A percentile compares a stretch with the other conserved stretches of the same genome.
Evolutionary conservation across 1,139 yeast species (phyloP).

Genomic region (Saccharomyces hybrid): DNA sequence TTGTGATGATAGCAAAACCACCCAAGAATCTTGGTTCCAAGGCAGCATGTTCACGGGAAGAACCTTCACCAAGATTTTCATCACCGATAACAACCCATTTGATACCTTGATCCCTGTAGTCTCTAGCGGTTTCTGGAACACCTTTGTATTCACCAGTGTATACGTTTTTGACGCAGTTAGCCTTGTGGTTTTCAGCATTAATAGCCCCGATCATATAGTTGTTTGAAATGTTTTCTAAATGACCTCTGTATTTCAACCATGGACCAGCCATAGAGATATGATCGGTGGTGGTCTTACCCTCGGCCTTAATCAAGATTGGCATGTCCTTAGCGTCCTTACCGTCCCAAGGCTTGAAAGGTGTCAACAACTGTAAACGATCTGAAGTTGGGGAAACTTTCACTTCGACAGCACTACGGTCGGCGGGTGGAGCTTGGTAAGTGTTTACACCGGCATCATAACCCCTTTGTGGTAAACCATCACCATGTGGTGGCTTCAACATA

Average conservation of each 20-base stretch:
- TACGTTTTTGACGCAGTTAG: conserved; percentile 82
- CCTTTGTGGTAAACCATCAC: conserved; percentile 84
- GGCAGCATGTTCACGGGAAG: conserved; percentile 99
- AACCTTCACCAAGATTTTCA: conserved; percentile 99
- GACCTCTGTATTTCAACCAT: conserved; percentile 99
- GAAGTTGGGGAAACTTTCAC: conserved; percentile 82
- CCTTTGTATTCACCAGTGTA: conserved; percentile 89
- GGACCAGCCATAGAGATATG: conserved; percentile 99
- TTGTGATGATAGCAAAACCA: conserved; percentile 93
- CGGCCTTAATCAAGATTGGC: conserved; percentile 93
- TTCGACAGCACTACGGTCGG: conserved; percentile 64
- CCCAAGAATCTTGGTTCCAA: conserved; percentile 99
- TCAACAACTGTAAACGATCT: conserved; percentile 79
- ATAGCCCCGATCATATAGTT: conserved; percentile 99
- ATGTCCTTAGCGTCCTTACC: conserved; percentile 85
- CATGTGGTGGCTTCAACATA: conserved; percentile 81
- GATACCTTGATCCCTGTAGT: conserved; percentile 87
- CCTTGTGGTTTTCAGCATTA: conserved; percentile 93
- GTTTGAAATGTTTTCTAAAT: conserved; percentile 95
- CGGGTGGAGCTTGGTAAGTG: conserved; percentile 98
- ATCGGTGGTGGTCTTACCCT: conserved; percentile 98
- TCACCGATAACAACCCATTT: conserved; percentile 98
- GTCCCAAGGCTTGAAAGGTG: conserved; percentile 91
- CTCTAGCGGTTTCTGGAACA: conserved; percentile 93
- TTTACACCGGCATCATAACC: conserved; percentile 94